phyloP scores from a whole-genome alignment of 2,329 filamentous ascomycete genomes.

The Talaromyces sp. region DNA sequence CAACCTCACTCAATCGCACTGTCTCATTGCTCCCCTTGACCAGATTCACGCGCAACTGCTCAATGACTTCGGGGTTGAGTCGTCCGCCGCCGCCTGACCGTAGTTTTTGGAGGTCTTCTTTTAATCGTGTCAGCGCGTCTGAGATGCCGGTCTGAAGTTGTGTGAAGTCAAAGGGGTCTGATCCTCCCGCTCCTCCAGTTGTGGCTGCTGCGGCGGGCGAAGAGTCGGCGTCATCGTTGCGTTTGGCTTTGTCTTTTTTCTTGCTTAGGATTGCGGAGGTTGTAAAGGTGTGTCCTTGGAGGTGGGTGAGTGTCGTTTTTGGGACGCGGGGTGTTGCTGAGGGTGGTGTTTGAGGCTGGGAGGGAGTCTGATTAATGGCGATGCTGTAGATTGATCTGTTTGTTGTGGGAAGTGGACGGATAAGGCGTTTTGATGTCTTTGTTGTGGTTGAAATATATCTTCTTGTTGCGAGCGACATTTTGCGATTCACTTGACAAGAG shows the following conservation, averaged over 20 bases:
- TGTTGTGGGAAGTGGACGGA: neutral
- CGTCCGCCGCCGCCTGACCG: slow-evolving; percentile 61
- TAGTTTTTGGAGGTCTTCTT: slow-evolving; percentile 60
- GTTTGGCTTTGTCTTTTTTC: slow-evolving; percentile 18
- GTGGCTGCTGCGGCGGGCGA: neutral
- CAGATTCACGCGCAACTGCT: slow-evolving; percentile 58
- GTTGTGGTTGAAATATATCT: neutral
- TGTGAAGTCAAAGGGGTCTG: slow-evolving; percentile 60
- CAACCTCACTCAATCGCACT: slow-evolving; percentile 59
- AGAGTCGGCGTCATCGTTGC: slow-evolving; percentile 1
- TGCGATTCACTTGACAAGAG: neutral
- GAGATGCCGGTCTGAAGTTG: slow-evolving; percentile 56
- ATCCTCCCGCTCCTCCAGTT: slow-evolving; percentile 31
- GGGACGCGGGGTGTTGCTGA: neutral
- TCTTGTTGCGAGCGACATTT: slow-evolving; percentile 10
- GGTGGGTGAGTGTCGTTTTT: neutral
- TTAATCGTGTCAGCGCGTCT: slow-evolving; percentile 54
- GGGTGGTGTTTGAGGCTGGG: neutral
- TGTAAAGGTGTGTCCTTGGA: slow-evolving; percentile 11
- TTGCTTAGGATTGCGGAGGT: slow-evolving; percentile 9
- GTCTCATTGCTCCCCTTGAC: slow-evolving; percentile 52
- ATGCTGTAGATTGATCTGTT: neutral
- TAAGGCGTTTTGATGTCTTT: neutral
- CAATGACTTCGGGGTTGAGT: slow-evolving; percentile 61
- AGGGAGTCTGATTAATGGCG: neutral